Conservation (phyloP, 2,329 filamentous ascomycete genomes). For the Niveomyces coronatus region DNA sequence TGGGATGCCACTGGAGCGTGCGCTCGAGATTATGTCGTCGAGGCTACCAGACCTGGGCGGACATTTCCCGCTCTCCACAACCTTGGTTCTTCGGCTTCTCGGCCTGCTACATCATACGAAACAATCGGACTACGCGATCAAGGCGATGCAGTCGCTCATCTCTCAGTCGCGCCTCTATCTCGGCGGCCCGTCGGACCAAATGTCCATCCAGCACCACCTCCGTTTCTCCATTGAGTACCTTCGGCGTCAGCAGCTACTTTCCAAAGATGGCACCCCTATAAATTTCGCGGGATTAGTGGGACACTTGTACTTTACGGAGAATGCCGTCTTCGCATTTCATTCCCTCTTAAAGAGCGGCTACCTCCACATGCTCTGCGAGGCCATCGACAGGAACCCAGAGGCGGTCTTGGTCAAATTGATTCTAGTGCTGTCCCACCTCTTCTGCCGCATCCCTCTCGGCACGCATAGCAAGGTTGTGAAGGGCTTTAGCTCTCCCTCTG, state of each 20-base stretch:
- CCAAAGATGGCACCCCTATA: constrained; percentile 48
- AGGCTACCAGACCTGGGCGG: constrained; percentile 63
- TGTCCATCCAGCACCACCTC: constrained; percentile 63
- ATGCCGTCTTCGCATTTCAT: constrained; percentile 67
- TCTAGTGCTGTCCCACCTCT: constrained; percentile 60
- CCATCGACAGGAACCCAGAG: constrained; percentile 40
- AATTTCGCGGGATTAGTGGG: constrained; percentile 63
- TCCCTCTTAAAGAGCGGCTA: constrained; percentile 61
- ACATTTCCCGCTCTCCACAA: constrained; percentile 69
- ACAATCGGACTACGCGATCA: constrained; percentile 49
- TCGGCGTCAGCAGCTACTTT: constrained; percentile 56
- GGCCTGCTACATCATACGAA: constrained; percentile 56
- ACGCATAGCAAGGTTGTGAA: constrained; percentile 35
- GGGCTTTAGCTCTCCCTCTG: constrained; percentile 48
- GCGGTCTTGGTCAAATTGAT: constrained; percentile 49
- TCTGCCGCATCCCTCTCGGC: constrained; percentile 46
- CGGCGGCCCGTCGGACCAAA: constrained; percentile 56
- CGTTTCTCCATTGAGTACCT: constrained; percentile 76
- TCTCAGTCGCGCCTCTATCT: constrained; percentile 62
- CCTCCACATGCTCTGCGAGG: constrained; percentile 50
- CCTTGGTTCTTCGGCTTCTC: constrained; percentile 58
- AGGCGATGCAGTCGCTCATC: constrained; percentile 54
- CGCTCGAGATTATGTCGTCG: constrained; percentile 60
- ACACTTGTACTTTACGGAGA: constrained; percentile 69
- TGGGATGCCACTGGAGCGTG: constrained; percentile 48